Percentiles rank a stretch among this genome's conserved stretches.
Evolutionary conservation across 768 basidiomycete species (phyloP).

Genomic region (Naganishia vishniacii): DNA sequence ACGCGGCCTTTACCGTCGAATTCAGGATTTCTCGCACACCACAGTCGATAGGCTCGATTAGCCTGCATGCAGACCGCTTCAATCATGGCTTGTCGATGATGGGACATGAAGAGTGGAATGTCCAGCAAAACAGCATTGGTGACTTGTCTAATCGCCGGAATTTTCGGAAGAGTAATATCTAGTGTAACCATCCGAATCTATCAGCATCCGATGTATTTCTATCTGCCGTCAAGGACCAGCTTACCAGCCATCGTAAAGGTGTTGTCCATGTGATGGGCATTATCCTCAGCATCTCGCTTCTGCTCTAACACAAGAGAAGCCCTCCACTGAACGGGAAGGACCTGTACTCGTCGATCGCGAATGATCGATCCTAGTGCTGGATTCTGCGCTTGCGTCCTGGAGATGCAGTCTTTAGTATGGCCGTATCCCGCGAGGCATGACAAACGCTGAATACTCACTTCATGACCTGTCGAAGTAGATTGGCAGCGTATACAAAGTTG

Average conservation of each 20-base stretch:
- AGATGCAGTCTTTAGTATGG: background rate
- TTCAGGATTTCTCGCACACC: conserved; percentile 52
- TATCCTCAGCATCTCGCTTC: conserved; percentile 47
- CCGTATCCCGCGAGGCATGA: background rate
- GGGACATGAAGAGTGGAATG: conserved; percentile 53
- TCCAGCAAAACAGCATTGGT: conserved; percentile 52
- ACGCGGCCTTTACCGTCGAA: conserved; percentile 50
- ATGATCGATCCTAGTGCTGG: conserved; percentile 52
- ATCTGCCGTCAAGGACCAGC: background rate
- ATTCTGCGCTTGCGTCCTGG: conserved; percentile 49
- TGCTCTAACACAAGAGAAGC: conserved; percentile 47
- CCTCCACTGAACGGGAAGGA: conserved; percentile 53
- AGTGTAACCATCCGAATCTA: background rate
- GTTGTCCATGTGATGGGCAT: conserved; percentile 51
- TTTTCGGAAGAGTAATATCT: conserved; percentile 53
- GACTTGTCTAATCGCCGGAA: conserved; percentile 52
- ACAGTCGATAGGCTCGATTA: conserved; percentile 51
- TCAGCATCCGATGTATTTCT: background rate
- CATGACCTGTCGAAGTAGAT: conserved; percentile 50
- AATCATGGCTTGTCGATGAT: conserved; percentile 52
- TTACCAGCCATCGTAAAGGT: conserved; percentile 49
- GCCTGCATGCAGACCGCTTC: conserved; percentile 51
- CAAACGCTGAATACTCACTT: conserved; percentile 33
- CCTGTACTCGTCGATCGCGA: conserved; percentile 50
- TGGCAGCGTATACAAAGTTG: conserved; percentile 52